A percentile compares a stretch with the other conserved stretches of the same genome.
phyloP scores from a whole-genome alignment of 2,329 filamentous ascomycete species.

The Aureobasidium sp. region DNA sequence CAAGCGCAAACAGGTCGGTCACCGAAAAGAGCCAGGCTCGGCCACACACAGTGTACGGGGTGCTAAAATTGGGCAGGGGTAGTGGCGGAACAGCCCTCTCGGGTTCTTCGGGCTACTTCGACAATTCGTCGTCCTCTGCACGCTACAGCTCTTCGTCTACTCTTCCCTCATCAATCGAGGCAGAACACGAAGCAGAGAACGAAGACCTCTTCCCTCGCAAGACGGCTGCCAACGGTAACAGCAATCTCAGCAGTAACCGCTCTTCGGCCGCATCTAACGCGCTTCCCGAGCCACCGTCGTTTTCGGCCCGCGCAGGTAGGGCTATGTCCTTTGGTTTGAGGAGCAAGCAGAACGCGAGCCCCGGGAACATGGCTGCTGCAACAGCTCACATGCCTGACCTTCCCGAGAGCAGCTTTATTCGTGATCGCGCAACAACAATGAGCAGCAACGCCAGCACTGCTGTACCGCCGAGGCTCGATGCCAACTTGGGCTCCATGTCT shows the following conservation, averaged over 20 bases:
- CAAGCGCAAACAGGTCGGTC: conserved; percentile 24
- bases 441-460: conserved; percentile 33
- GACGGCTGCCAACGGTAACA: conserved; percentile 29
- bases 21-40: conserved; percentile 1
- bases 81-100: conserved; percentile 43
- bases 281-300: conserved; percentile 18
- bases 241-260: conserved; percentile 28
- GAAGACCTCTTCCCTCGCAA: conserved; percentile 28
- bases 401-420: conserved; percentile 16
- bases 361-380: background rate
- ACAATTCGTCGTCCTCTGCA: conserved; percentile 35
- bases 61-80: conserved; percentile 31
- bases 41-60: conserved; percentile 30
- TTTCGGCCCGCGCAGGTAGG: conserved; percentile 35
- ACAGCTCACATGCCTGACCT: conserved; percentile 7
- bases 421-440: conserved; percentile 34
- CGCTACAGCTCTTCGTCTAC: conserved; percentile 48
- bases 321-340: conserved; percentile 44
- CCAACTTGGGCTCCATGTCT: conserved; percentile 19
- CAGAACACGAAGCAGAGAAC: conserved; percentile 24
- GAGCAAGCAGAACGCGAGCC: conserved; percentile 21
- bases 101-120: conserved; percentile 35
- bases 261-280: conserved; percentile 14
- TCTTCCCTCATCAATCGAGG: conserved; percentile 46
- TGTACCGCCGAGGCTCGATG: conserved; percentile 22